Base-by-base conservation (phyloP, 78 protist genomes). In the Dictyostelium firmibasis region DNA sequence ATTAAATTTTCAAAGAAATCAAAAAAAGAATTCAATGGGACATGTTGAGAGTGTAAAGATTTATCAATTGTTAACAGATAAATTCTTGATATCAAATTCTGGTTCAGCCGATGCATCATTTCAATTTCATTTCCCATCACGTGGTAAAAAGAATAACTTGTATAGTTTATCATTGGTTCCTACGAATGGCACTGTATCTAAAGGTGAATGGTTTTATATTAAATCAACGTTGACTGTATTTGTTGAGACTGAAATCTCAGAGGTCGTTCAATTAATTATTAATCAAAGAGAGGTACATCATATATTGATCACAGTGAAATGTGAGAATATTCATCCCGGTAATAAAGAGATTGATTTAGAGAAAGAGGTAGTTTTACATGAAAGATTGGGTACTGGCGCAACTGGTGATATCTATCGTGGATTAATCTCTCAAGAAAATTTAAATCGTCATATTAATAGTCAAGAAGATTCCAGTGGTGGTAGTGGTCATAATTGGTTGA, bases 171-270 rank as follows among this genome's bases (percentile, higher is more conserved):
- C 94, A 31, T 33, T 89, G 25, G 94, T 89, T 2, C 94, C 94
- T 0, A 78, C 53, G 25, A 89, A 81, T 33, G 94, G 94, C 20
- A 47, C 60, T 0, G 27, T 89, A 0, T 18, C 86, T 44, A 64
- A 70, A 14, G 94, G 94, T 11, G 94, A 89, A 41, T 89, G 94
- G 94, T 89, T 89, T 38, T 69, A 78, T 69, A 41, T 89, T n/a
- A 78, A 81, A 47, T 75, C 82, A 10, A 64, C 94, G 33, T 18
- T 89, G n/a, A 89, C 94, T 1, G 94, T 89, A 20, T 89, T 89
- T 33, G 88, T 79, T 18, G 75, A 89, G 44, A 81, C 85, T n/a
- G 94, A 89, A 33, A 29, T 89, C 1, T 31, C 84, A 6, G 87
- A 81, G 44, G 50, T 89, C 4, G 57, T 89, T 3, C 94, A 89